Evolutionary conservation across 495 filamentous ascomycete species (phyloP).

Genomic region (Sordaria brevicollis): DNA sequence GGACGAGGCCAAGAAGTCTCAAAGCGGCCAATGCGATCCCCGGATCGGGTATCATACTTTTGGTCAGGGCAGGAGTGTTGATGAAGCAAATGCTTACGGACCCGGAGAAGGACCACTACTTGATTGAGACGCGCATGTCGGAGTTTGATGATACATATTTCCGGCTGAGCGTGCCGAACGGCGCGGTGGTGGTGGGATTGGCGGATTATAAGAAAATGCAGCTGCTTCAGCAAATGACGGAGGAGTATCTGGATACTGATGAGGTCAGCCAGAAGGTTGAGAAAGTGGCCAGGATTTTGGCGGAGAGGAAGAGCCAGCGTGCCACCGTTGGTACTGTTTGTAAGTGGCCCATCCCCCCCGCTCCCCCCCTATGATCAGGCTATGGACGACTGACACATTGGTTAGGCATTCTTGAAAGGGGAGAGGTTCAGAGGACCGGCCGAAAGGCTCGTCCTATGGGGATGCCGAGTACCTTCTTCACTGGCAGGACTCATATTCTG

Average conservation of each 20-base stretch:
- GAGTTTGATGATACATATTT: conserved; percentile 3
- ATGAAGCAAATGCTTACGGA: conserved; percentile 9
- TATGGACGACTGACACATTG: no score
- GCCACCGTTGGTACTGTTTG: no score
- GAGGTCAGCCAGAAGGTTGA: background rate
- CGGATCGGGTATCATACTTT: no score
- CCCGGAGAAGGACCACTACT: background rate
- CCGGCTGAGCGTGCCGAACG: conserved; percentile 37
- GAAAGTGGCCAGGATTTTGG: no score
- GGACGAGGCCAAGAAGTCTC: conserved; percentile 2
- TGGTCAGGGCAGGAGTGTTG: background rate
- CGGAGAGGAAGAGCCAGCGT: no score
- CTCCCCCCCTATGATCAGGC: no score
- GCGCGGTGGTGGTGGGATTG: conserved; percentile 59
- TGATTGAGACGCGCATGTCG: background rate
- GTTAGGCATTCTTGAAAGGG: no score
- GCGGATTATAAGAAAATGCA: conserved; percentile 7
- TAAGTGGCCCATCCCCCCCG: no score
- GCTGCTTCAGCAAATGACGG: conserved; percentile 5
- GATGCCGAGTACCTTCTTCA: conserved; percentile 8
- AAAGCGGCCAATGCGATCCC: background rate
- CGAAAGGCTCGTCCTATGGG: background rate
- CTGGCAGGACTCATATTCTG: conserved; percentile 10
- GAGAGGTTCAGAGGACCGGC: no score
- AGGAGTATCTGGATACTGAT: background rate